phyloP scores from a whole-genome alignment of 1,284 basidiomycete species.

The Clitocybe nebularis region DNA sequence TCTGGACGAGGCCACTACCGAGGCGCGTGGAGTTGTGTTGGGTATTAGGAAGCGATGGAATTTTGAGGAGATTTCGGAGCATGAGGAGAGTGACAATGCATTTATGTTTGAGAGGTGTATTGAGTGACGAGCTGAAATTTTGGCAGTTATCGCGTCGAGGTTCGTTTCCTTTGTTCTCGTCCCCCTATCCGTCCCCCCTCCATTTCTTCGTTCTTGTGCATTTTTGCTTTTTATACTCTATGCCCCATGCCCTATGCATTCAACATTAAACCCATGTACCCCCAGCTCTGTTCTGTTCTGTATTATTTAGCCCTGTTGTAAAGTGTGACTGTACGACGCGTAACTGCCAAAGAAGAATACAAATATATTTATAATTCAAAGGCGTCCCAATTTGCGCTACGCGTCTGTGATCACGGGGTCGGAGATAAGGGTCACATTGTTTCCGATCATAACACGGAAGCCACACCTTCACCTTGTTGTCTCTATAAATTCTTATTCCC shows the following conservation, averaged over 20 bases:
- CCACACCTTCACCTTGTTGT: neutral
- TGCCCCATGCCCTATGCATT: neutral
- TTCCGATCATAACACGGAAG: neutral
- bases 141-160: neutral
- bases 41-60: conserved; percentile 10
- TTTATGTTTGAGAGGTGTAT: conserved; percentile 12
- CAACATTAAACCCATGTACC: neutral
- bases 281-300: neutral
- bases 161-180: neutral
- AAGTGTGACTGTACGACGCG: neutral
- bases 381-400: no score
- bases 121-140: neutral
- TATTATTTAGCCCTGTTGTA: neutral
- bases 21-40: conserved; percentile 11
- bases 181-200: neutral
- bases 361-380: neutral
- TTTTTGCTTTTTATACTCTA: neutral
- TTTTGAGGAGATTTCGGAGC: conserved; percentile 12
- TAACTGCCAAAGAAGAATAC: neutral
- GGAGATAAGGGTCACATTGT: neutral
- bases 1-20: conserved; percentile 12
- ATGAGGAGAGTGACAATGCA: neutral
- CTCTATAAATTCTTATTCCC: neutral
- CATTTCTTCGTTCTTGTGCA: neutral
- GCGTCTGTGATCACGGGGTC: neutral